phyloP scores from a whole-genome alignment of 108 stramenopile species.

The Nannochloropsis oceanica region DNA sequence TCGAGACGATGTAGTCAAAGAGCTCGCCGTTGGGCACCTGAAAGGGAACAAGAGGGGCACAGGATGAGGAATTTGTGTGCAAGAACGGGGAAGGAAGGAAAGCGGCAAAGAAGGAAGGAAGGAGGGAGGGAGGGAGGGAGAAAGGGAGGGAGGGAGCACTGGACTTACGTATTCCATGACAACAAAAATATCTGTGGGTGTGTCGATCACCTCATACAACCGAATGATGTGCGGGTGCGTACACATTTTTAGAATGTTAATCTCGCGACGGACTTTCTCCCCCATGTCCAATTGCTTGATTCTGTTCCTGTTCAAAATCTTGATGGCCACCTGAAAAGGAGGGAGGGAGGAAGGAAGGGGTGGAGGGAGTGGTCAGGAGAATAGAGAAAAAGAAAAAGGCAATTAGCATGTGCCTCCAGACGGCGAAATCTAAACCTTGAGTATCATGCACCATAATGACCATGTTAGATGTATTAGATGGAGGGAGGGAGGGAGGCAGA shows the following conservation, averaged over 20 bases:
- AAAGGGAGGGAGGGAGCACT: background rate
- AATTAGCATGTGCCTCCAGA: too few species aligned
- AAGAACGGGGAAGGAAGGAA: background rate
- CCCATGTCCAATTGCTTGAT: constrained; percentile 97
- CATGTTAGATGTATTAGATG: too few species aligned
- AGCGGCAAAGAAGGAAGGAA: background rate
- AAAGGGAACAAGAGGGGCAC: background rate
- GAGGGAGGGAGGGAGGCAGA: too few species aligned
- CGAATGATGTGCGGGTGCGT: constrained; percentile 98
- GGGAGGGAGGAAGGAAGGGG: background rate
- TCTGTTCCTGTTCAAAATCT: constrained; percentile 96
- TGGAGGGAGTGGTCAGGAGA: too few species aligned
- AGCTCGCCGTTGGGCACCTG: constrained; percentile 86
- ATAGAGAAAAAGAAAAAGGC: too few species aligned
- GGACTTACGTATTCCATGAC: constrained; percentile 62
- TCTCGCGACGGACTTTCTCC: constrained; percentile 98
- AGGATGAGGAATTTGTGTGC: too few species aligned
- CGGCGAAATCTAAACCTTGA: too few species aligned
- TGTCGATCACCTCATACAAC: constrained; percentile 89
- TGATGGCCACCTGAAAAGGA: constrained; percentile 72
- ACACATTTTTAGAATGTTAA: constrained; percentile 92
- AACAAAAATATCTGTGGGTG: constrained; percentile 96
- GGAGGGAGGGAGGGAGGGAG: background rate
- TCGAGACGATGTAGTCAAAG: constrained; percentile 97
- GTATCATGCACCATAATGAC: too few species aligned